Evolutionary conservation across 257 asterid genomes (phyloP).

Genomic region (Ocimum tenuiflorum): DNA sequence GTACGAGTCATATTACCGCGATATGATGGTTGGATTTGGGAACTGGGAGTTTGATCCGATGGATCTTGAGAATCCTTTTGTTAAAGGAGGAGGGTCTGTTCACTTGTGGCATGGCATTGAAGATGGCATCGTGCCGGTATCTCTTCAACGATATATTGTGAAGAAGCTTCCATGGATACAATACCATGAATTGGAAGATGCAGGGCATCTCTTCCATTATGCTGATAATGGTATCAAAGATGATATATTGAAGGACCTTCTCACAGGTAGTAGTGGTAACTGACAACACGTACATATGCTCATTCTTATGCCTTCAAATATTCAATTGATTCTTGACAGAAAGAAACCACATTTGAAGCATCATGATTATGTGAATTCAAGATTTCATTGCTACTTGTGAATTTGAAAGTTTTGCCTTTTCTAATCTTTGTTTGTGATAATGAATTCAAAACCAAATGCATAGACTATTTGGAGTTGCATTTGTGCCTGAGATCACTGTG

Average conservation of each 20-base stretch:
- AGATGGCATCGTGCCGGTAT: constrained; percentile 59
- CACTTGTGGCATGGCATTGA: constrained; percentile 77
- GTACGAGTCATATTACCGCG: constrained; percentile 55
- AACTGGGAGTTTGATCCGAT: constrained; percentile 61
- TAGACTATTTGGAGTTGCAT: neutral
- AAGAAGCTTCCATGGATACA: constrained; percentile 56
- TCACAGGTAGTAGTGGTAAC: constrained; percentile 18
- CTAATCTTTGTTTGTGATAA: neutral
- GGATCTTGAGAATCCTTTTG: constrained; percentile 49
- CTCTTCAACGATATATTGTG: constrained; percentile 50
- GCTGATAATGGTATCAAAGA: constrained; percentile 24
- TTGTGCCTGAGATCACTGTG: neutral
- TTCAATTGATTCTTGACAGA: neutral
- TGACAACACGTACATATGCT: neutral
- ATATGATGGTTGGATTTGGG: constrained; percentile 63
- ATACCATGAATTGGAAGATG: constrained; percentile 36
- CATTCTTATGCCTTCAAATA: neutral
- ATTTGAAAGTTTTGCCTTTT: no score
- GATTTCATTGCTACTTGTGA: neutral
- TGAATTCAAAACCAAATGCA: neutral
- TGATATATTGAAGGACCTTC: constrained; percentile 39
- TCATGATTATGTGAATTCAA: no score
- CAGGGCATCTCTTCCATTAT: constrained; percentile 33
- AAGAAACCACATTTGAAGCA: neutral
- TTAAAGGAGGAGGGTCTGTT: constrained; percentile 38